phyloP scores from a whole-genome alignment of 176 grass and related monocot genomes.

The Paspalum vaginatum region DNA sequence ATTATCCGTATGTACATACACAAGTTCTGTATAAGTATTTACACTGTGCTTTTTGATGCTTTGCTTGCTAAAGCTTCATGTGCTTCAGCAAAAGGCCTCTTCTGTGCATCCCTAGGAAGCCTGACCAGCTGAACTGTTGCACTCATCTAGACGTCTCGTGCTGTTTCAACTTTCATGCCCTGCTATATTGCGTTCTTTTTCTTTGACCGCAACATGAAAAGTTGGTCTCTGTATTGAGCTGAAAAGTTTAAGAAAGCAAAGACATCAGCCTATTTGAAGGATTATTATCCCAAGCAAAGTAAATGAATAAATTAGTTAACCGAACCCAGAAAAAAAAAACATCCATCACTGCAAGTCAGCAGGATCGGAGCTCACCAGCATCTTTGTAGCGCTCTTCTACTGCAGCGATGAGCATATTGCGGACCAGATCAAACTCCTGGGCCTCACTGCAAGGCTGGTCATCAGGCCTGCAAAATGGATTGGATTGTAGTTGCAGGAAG shows the following conservation, averaged over 20 bases:
- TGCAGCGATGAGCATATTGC: slow-evolving; percentile 83
- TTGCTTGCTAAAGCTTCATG: slow-evolving; percentile 25
- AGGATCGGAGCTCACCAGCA: slow-evolving; percentile 72
- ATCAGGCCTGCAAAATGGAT: slow-evolving; percentile 53
- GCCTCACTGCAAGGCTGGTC: slow-evolving; percentile 66
- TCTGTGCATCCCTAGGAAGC: slow-evolving; percentile 36
- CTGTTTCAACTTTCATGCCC: slow-evolving; percentile 2
- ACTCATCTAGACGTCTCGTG: background rate
- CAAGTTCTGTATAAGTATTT: slow-evolving; percentile 45
- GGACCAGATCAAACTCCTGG: slow-evolving; percentile 77
- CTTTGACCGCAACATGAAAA: slow-evolving; percentile 74
- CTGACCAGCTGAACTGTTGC: background rate
- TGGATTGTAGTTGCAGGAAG: background rate
- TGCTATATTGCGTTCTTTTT: slow-evolving; percentile 71
- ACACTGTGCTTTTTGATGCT: slow-evolving; percentile 37
- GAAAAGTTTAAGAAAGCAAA: slow-evolving; percentile 31
- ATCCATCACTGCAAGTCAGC: background rate
- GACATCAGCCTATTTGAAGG: slow-evolving; percentile 31
- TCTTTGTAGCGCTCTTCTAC: slow-evolving; percentile 95
- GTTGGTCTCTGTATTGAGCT: slow-evolving; percentile 89
- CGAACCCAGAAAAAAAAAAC: background rate
- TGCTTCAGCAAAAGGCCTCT: slow-evolving; percentile 29
- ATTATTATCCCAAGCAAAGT: slow-evolving; percentile 22
- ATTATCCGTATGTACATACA: slow-evolving; percentile 9
- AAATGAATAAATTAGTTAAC: no score